Evolutionary conservation across 1,284 basidiomycete species (phyloP).

Genomic region (Leccinum pseudoinsigne): DNA sequence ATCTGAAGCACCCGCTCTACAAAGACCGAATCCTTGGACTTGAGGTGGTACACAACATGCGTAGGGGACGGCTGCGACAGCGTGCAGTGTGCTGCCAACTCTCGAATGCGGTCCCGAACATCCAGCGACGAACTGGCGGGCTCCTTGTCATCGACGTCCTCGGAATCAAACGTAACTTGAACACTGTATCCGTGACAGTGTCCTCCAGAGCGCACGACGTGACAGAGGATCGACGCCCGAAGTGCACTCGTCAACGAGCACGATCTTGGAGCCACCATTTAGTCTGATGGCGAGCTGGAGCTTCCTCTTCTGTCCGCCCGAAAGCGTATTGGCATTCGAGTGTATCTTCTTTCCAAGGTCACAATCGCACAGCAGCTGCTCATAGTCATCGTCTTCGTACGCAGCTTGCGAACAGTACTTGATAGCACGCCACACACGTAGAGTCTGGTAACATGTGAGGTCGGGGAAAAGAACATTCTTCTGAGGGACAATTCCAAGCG

Average conservation of each 20-base stretch:
- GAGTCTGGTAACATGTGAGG: conserved; percentile 70
- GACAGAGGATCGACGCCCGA: conserved; percentile 82
- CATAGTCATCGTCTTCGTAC: conserved; percentile 43
- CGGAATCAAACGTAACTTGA: conserved; percentile 46
- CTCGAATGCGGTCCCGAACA: conserved; percentile 45
- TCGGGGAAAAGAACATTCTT: conserved; percentile 84
- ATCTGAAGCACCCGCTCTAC: conserved; percentile 58
- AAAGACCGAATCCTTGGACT: conserved; percentile 51
- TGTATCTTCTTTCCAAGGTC: conserved; percentile 70
- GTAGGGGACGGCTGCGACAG: conserved; percentile 41
- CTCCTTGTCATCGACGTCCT: conserved; percentile 19
- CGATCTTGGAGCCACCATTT: conserved; percentile 71
- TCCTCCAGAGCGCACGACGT: conserved; percentile 75
- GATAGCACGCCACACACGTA: conserved; percentile 71
- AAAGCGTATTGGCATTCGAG: conserved; percentile 63
- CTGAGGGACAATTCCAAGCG: conserved; percentile 77
- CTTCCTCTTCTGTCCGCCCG: conserved; percentile 82
- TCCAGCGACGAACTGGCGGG: conserved; percentile 26
- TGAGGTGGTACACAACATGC: conserved; percentile 53
- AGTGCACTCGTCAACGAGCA: conserved; percentile 78
- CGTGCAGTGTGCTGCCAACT: conserved; percentile 48
- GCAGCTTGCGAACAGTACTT: conserved; percentile 58
- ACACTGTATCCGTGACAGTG: conserved; percentile 73
- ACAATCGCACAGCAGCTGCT: conserved; percentile 66
- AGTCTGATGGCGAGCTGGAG: conserved; percentile 78